Conservation (phyloP, 768 basidiomycete genomes). For the Mycena galericulata region DNA sequence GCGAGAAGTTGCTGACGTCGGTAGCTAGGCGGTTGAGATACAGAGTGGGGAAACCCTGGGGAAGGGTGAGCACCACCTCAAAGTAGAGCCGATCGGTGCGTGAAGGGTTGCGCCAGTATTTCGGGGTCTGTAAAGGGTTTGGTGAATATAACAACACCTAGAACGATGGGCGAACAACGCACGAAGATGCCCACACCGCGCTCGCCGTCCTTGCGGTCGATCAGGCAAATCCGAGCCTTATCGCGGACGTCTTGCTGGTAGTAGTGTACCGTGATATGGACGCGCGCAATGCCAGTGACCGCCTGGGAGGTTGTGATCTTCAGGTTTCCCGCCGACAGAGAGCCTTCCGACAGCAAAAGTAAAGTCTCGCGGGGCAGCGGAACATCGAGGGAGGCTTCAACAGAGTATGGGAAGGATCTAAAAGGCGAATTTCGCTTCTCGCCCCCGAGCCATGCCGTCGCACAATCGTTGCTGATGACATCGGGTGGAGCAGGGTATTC, state of each 20-base stretch:
- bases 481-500: constrained; percentile 22
- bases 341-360: constrained; percentile 45
- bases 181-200: constrained; percentile 54
- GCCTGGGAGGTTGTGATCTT: constrained; percentile 41
- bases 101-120: constrained; percentile 16
- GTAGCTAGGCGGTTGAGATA: constrained; percentile 58
- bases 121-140: constrained; percentile 45
- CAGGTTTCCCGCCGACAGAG: constrained; percentile 40
- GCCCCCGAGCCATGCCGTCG: constrained; percentile 13
- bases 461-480: constrained; percentile 11
- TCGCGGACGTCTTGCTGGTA: constrained; percentile 34
- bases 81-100: constrained; percentile 43
- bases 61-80: constrained; percentile 52
- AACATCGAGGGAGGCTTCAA: constrained; percentile 32
- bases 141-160: neutral
- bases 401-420: constrained; percentile 28
- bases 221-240: constrained; percentile 45
- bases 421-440: constrained; percentile 7
- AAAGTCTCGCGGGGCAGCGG: constrained; percentile 41
- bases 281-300: constrained; percentile 37
- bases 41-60: constrained; percentile 40
- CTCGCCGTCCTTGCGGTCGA: constrained; percentile 41
- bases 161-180: constrained; percentile 18
- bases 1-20: constrained; percentile 51
- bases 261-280: constrained; percentile 44